Evolutionary conservation across 1,284 basidiomycete genomes (phyloP).

Genomic region (Polyporus tsugae): DNA sequence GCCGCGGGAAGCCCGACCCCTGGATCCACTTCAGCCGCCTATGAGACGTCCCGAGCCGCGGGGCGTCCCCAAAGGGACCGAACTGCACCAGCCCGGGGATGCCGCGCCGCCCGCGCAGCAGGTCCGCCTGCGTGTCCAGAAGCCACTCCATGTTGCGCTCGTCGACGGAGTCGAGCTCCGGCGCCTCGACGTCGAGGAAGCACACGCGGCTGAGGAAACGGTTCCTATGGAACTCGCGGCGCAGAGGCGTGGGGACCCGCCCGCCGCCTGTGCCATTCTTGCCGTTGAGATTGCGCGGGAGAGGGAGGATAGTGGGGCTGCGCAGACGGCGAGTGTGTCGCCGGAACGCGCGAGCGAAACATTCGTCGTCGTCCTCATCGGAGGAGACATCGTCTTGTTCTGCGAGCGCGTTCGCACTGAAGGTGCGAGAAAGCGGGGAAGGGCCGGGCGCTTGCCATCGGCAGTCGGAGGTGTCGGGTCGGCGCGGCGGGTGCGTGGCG

Average conservation of each 20-base stretch:
- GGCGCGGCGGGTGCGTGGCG: neutral
- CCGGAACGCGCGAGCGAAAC: neutral
- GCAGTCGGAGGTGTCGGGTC: neutral
- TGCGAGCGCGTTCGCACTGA: neutral
- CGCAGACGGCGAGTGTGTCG: neutral
- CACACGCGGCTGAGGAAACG: slow-evolving; percentile 13
- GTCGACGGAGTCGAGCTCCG: slow-evolving; percentile 22
- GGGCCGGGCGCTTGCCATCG: slow-evolving; percentile 4
- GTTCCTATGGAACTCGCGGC: neutral
- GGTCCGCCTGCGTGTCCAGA: slow-evolving; percentile 19
- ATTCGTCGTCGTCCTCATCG: neutral
- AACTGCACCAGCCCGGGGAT: slow-evolving; percentile 4
- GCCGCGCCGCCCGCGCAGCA: slow-evolving; percentile 4
- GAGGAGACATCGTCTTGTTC: neutral
- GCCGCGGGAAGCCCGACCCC: slow-evolving; percentile 16
- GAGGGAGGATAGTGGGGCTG: slow-evolving; percentile 6
- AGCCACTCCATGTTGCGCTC: slow-evolving; percentile 19
- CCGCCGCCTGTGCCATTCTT: neutral
- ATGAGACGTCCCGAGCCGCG: slow-evolving; percentile 9
- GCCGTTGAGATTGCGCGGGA: slow-evolving; percentile 10
- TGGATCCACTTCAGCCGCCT: slow-evolving; percentile 13
- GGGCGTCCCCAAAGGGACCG: neutral
- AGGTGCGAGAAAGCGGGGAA: neutral
- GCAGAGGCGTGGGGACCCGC: slow-evolving; percentile 11
- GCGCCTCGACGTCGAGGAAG: slow-evolving; percentile 13